A percentile compares a stretch with the other conserved stretches of the same genome.
phyloP scores from a whole-genome alignment of 352 stramenopile genomes.

The Pythium brachiatum region DNA sequence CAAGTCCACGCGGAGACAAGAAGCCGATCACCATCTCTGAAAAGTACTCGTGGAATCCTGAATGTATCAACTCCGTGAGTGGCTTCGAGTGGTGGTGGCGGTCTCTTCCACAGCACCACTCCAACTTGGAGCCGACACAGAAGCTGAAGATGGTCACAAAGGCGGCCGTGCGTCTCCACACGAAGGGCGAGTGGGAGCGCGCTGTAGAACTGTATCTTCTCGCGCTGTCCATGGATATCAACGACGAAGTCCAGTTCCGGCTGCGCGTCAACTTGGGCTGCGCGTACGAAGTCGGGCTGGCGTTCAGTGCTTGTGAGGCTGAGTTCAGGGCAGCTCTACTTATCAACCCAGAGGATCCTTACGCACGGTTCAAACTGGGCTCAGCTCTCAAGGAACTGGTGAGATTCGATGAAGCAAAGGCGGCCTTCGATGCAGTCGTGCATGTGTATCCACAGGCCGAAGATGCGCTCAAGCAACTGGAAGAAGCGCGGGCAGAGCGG shows the following conservation, averaged over 20 bases:
- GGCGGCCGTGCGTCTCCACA: constrained; percentile 65
- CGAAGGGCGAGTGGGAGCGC: constrained; percentile 51
- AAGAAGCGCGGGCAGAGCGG: constrained; percentile 23
- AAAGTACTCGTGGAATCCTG: constrained; percentile 70
- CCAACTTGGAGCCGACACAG: constrained; percentile 56
- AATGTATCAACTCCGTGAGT: constrained; percentile 74
- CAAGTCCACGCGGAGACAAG: constrained; percentile 26
- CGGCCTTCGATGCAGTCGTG: constrained; percentile 40
- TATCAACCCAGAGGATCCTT: constrained; percentile 44
- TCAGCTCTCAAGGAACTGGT: constrained; percentile 35
- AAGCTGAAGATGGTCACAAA: constrained; percentile 83
- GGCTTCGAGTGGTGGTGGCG: constrained; percentile 84
- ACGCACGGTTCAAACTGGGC: constrained; percentile 63
- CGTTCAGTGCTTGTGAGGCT: constrained; percentile 33
- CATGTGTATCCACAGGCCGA: constrained; percentile 47
- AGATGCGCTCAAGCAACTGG: constrained; percentile 41
- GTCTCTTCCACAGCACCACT: constrained; percentile 61
- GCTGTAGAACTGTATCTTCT: constrained; percentile 73
- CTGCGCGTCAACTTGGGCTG: constrained; percentile 71
- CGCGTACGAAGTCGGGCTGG: constrained; percentile 45
- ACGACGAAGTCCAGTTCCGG: constrained; percentile 56
- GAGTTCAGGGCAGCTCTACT: constrained; percentile 45
- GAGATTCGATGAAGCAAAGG: constrained; percentile 40
- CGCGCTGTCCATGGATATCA: constrained; percentile 51
- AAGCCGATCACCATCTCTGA: constrained; percentile 42